Base-by-base conservation (phyloP, 1,284 basidiomycete species). In the Sanguinoderma infundibulare region DNA sequence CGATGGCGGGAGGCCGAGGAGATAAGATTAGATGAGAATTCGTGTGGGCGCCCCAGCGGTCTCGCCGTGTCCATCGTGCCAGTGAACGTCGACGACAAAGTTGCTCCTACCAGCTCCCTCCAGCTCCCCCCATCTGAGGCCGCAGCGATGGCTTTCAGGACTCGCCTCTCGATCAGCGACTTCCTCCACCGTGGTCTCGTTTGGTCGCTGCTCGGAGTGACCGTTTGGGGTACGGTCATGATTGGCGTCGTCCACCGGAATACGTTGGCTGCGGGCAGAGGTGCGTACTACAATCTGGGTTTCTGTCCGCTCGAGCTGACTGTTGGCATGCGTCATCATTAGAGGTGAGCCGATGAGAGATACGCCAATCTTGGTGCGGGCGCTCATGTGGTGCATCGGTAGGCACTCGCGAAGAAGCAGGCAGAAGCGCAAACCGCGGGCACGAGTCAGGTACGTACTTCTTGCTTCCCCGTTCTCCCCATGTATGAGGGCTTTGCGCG, bases 221-320 rank as follows among this genome's bases (percentile, higher is more conserved):
- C 67, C 38, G 67, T 70, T 2, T 73, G 71, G 70, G 73, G 72
- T 2, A 39, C 71, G 20, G 69, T 69, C 53, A 71, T 70, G 70
- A 74, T 73, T 24, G 73, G 71, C 9, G 65, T 68, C n/a, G 70
- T 72, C 10, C 73, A 74, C 57, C 64, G 65, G 35, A 67, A 73
- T 35, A 74, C 69, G 6, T n/a, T 74, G 53, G 57, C 49, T 55
- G 67, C 70, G 17, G 72, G 73, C 20, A 63, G 64, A 70, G 72
- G 72, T 73, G 59, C 53, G 70, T 67, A 22, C 10, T 17, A 35
- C 10, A 22, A 10, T 8, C 3, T 44, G 32, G 10, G 46, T n/a
- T 22, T 20, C 4, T 35, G 32, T 20, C 39, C 20, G 28, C 9
- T 10, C 17, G 1, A 1, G 40, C 28, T 36, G 7, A 22, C 9